Base-by-base conservation (phyloP, 768 basidiomycete genomes). In the Guyanaporus albipodus region DNA sequence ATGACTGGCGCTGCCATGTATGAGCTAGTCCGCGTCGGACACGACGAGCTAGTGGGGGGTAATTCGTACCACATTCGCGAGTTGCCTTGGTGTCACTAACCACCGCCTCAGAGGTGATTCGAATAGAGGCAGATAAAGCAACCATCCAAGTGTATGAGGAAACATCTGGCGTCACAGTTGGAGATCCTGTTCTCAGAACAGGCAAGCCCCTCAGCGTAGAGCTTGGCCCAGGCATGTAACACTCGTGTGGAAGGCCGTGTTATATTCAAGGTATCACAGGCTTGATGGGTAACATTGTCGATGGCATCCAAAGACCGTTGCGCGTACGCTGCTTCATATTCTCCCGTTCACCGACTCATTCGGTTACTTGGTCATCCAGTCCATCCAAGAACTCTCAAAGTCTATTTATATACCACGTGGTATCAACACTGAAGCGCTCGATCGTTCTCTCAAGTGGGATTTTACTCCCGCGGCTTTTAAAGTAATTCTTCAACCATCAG, bases 121-220 rank as follows among this genome's bases (percentile, higher is more conserved):
- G 96, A 60, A 97, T 99, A 71, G 96, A 98, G 57, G 83, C 83
- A 52, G 96, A 99, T 72, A 95, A 96, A 72, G 90, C 90, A 34
- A 98, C 96, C 11, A 97, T 99, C 51, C 96, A 99, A 68, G 96
- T 99, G 9, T 98, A 99, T 62, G 96, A 99, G 69, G 96, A 99
- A 74, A 98, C 95, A 6, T 96, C 95, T 34, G 96, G 96, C 44
- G 96, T 99, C 33, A 97, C 95, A 6, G 94, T 98, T 42, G 96
- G 96, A 23, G 96, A 99, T 73, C 96, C 96, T 38, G 96, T 99
- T 15, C 71, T 99, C 62, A 80, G 95, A 46, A 99, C 96, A 23
- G 96, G 95, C 37, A 99, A 99, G 67, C 96, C 96, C 24, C 80
- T 99, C 46, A 92, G 90, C 66, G 96, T 98, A 48, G 96, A 99